Evolutionary conservation across 2,329 filamentous ascomycete genomes (phyloP).

Genomic region (Fulvia fulva): DNA sequence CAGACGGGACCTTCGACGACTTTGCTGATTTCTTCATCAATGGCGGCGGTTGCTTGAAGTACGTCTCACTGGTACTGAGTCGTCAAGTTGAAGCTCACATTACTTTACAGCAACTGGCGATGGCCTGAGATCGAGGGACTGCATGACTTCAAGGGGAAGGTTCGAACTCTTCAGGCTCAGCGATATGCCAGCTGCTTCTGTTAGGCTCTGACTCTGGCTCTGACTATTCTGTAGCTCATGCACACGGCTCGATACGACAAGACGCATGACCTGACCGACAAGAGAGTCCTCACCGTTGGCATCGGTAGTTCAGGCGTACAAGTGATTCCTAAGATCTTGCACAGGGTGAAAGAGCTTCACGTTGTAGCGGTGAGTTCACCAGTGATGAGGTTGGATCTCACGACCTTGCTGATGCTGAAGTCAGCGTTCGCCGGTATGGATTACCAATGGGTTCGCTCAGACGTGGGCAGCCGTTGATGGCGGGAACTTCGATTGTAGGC

Average conservation of each 20-base stretch:
- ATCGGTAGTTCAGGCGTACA: slow-evolving; percentile 37
- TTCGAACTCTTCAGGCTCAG: too few relatives aligned
- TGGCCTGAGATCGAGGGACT: slow-evolving; percentile 39
- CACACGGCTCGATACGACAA: slow-evolving; percentile 39
- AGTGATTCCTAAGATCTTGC: slow-evolving; percentile 37
- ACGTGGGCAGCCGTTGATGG: slow-evolving; percentile 43
- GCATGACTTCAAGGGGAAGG: slow-evolving; percentile 38
- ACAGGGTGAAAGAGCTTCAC: background rate
- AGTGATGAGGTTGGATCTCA: slow-evolving; percentile 3
- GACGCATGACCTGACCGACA: slow-evolving; percentile 29
- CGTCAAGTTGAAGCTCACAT: too few relatives aligned
- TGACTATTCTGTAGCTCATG: too few relatives aligned
- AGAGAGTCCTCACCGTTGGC: slow-evolving; percentile 38
- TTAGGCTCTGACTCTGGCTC: too few relatives aligned
- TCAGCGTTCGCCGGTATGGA: too few relatives aligned
- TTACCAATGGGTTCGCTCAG: slow-evolving; percentile 36
- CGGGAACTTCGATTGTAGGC: slow-evolving; percentile 40
- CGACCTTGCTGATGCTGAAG: too few relatives aligned
- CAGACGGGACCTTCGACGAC: too few relatives aligned
- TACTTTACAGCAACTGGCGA: slow-evolving; percentile 30
- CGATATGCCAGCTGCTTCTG: too few relatives aligned
- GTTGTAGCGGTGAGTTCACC: background rate
- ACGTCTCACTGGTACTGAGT: too few relatives aligned
- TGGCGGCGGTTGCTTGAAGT: too few relatives aligned
- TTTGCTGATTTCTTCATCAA: too few relatives aligned